A percentile compares a stretch with the other conserved stretches of the same genome.
phyloP scores from a whole-genome alignment of 805 yeast genomes.

The Schwanniomyces polymorphus region DNA sequence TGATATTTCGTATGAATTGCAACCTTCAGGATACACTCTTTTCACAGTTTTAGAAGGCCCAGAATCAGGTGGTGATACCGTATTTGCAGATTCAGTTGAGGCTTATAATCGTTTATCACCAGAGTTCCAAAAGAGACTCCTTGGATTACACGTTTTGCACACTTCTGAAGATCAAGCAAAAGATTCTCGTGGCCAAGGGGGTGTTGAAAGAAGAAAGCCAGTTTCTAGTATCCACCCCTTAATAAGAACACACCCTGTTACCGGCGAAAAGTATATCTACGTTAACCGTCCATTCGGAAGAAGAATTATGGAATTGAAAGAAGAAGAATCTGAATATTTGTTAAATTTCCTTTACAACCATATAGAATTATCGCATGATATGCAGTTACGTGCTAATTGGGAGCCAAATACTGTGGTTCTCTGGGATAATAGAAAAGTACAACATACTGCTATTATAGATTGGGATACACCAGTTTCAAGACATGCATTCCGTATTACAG shows the following conservation, averaged over 20 bases:
- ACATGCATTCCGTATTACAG: conserved; percentile 37
- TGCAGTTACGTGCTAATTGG: conserved; percentile 38
- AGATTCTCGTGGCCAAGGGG: conserved; percentile 22
- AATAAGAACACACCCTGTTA: conserved; percentile 40
- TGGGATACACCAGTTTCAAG: conserved; percentile 31
- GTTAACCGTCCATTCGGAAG: conserved; percentile 36
- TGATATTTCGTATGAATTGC: conserved; percentile 40
- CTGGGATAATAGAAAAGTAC: conserved; percentile 41
- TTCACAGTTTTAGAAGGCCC: conserved; percentile 38
- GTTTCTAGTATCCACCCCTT: conserved; percentile 38
- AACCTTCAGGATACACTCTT: conserved; percentile 40
- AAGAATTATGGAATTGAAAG: conserved; percentile 36
- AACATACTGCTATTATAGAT: conserved; percentile 36
- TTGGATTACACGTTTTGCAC: conserved; percentile 36
- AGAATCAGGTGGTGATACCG: conserved; percentile 41
- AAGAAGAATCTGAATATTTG: conserved; percentile 35
- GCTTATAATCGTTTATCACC: conserved; percentile 41
- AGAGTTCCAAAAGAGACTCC: conserved; percentile 32
- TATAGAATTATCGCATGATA: conserved; percentile 33
- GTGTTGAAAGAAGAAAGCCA: conserved; percentile 32
- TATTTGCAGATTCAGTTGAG: conserved; percentile 38
- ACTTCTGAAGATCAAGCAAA: conserved; percentile 37
- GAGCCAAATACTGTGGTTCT: conserved; percentile 36
- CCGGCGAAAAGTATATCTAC: conserved; percentile 35
- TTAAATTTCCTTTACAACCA: conserved; percentile 34